Percentiles rank a stretch among this genome's conserved stretches.
phyloP scores from a whole-genome alignment of 805 yeast species.

The Saccharomycopsis babjevae region DNA sequence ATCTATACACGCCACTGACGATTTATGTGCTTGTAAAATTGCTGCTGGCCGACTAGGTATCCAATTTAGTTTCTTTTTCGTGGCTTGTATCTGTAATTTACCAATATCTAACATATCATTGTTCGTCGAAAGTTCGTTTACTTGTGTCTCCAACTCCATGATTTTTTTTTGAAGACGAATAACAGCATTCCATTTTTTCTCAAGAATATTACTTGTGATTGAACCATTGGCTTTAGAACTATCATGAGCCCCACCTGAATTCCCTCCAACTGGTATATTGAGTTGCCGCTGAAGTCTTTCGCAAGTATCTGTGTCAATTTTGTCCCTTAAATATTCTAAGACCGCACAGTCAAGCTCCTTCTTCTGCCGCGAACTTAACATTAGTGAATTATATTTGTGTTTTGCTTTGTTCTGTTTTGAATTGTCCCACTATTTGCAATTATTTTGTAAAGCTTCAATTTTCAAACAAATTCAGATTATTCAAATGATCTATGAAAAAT shows the following conservation, averaged over 20 bases:
- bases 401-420: neutral
- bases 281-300: slow-evolving; percentile 4
- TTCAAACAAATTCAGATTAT: neutral
- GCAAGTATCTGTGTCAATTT: slow-evolving; percentile 1
- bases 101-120: slow-evolving; percentile 34
- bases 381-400: neutral
- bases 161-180: slow-evolving; percentile 67
- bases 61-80: slow-evolving; percentile 38
- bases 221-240: slow-evolving; percentile 18
- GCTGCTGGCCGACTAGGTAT: slow-evolving; percentile 42
- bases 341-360: slow-evolving; percentile 14
- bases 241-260: neutral
- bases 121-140: slow-evolving; percentile 29
- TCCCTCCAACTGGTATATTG: neutral
- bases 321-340: slow-evolving; percentile 7
- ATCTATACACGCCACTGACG: slow-evolving; percentile 50
- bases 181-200: slow-evolving; percentile 83
- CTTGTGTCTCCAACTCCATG: slow-evolving; percentile 56
- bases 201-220: slow-evolving; percentile 30
- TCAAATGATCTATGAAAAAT: too few relatives aligned
- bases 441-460: neutral
- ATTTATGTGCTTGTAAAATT: slow-evolving; percentile 43
- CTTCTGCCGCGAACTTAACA: slow-evolving; percentile 13
- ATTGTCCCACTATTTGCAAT: neutral
- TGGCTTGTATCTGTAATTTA: slow-evolving; percentile 12